Evolutionary conservation across 306 rosid species (phyloP).

Genomic region (Medicago arabica): DNA sequence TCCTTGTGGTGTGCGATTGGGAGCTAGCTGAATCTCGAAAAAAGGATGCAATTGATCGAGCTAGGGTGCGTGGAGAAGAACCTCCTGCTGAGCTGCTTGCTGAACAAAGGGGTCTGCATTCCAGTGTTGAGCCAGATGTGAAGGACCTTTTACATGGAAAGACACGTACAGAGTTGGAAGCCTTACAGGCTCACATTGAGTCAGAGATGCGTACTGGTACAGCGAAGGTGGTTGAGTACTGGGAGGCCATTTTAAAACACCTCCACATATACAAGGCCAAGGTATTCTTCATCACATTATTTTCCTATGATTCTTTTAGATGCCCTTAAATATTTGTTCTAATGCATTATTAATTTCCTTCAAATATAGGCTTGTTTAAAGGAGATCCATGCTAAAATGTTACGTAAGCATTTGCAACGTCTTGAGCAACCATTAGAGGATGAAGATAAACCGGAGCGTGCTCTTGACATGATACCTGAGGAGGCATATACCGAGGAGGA

Average conservation of each 20-base stretch:
- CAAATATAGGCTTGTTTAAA: conserved; percentile 79
- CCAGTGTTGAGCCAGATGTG: conserved; percentile 85
- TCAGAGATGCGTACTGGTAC: conserved; percentile 92
- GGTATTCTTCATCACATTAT: conserved; percentile 55
- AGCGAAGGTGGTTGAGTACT: conserved; percentile 93
- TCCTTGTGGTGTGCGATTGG: conserved; percentile 91
- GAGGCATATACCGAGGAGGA: conserved; percentile 59
- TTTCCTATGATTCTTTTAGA: conserved; percentile 19
- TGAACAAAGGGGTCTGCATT: conserved; percentile 96
- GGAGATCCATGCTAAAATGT: conserved; percentile 88
- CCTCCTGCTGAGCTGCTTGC: conserved; percentile 97
- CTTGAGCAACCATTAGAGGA: conserved; percentile 72
- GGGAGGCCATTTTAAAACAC: conserved; percentile 91
- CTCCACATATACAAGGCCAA: conserved; percentile 94
- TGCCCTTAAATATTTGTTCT: conserved; percentile 18
- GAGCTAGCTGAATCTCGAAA: conserved; percentile 93
- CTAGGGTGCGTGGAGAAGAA: conserved; percentile 97
- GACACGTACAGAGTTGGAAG: conserved; percentile 75
- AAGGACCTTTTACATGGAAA: conserved; percentile 77
- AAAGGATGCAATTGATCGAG: conserved; percentile 93
- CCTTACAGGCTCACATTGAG: conserved; percentile 74
- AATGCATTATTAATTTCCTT: conserved; percentile 37
- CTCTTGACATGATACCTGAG: conserved; percentile 46
- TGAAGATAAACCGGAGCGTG: conserved; percentile 58
- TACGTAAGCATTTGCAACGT: conserved; percentile 73